These are phyloP conservation scores for Pythium coloratum DNA, from an alignment of 352 stramenopile genomes.

Conservation along the genomic window DNA sequence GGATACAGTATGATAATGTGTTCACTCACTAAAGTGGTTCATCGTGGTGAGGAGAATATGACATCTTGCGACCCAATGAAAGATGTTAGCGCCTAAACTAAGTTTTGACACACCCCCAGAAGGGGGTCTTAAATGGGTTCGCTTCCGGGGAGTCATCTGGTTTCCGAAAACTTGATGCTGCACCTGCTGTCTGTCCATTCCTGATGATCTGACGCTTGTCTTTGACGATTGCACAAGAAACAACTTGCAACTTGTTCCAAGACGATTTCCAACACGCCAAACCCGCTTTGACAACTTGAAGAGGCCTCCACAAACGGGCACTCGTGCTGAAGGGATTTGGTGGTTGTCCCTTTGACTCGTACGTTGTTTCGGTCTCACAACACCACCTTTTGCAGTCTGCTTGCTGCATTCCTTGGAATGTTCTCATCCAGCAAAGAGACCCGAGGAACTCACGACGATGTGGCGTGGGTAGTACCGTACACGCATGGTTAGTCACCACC, in stretches of 20 bases:
- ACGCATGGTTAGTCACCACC: neutral
- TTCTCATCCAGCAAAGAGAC: neutral
- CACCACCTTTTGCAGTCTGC: too few species aligned
- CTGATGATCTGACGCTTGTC: neutral
- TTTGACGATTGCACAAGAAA: neutral
- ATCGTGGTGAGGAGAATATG: too few species aligned
- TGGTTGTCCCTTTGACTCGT: too few species aligned
- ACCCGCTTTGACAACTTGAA: too few species aligned
- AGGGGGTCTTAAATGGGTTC: neutral
- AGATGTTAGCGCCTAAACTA: too few species aligned
- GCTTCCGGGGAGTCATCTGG: neutral
- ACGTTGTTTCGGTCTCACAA: too few species aligned
- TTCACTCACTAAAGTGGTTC: too few species aligned
- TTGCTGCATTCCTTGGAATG: neutral
- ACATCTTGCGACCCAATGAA: too few species aligned
- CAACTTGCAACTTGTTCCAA: neutral
- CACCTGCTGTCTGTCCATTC: neutral
- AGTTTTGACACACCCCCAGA: too few species aligned
- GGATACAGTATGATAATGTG: too few species aligned
- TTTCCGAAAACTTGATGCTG: neutral
- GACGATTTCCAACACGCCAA: neutral
- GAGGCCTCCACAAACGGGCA: neutral
- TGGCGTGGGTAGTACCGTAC: neutral
- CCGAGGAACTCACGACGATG: neutral
- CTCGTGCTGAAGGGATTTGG: neutral